Percentiles rank a stretch among this genome's conserved stretches.
Evolutionary conservation across 495 filamentous ascomycete species (phyloP).

Genomic region (Annulohypoxylon stygium): DNA sequence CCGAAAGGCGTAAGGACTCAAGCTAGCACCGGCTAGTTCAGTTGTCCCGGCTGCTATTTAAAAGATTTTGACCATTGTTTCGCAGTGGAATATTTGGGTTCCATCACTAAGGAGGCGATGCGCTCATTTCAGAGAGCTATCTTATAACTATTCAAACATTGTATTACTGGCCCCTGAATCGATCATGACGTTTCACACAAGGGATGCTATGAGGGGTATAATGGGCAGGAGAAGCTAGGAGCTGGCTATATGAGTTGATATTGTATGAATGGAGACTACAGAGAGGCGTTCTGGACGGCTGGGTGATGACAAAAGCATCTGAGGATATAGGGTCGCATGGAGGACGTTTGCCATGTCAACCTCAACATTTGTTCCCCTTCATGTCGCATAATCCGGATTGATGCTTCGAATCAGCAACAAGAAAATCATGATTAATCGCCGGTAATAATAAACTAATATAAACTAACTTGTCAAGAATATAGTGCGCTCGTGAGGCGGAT

Average conservation of each 20-base stretch:
- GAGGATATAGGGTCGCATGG: constrained; percentile 42
- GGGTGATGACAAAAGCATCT: constrained; percentile 42
- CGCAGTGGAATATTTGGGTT: constrained; percentile 27
- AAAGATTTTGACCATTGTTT: constrained; percentile 35
- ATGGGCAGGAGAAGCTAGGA: constrained; percentile 28
- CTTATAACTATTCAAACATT: constrained; percentile 40
- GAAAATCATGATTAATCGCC: constrained; percentile 33
- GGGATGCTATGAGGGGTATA: constrained; percentile 37
- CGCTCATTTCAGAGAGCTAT: constrained; percentile 12
- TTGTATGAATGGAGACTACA: constrained; percentile 32
- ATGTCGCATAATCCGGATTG: constrained; percentile 41
- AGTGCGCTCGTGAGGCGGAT: neutral
- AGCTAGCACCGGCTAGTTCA: constrained; percentile 9
- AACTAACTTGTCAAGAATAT: constrained; percentile 1
- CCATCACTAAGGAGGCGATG: constrained; percentile 26
- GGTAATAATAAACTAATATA: constrained; percentile 35
- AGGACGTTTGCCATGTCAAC: constrained; percentile 31
- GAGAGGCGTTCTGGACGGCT: constrained; percentile 37
- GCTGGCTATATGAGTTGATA: constrained; percentile 37
- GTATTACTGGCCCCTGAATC: constrained; percentile 50
- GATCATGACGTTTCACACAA: constrained; percentile 43
- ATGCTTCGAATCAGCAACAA: constrained; percentile 29
- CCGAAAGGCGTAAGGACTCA: constrained; percentile 66
- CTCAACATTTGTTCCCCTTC: constrained; percentile 36
- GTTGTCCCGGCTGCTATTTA: constrained; percentile 18